Conservation (phyloP, 2,329 filamentous ascomycete species). For the Aspergillus ochraceoroseus region DNA sequence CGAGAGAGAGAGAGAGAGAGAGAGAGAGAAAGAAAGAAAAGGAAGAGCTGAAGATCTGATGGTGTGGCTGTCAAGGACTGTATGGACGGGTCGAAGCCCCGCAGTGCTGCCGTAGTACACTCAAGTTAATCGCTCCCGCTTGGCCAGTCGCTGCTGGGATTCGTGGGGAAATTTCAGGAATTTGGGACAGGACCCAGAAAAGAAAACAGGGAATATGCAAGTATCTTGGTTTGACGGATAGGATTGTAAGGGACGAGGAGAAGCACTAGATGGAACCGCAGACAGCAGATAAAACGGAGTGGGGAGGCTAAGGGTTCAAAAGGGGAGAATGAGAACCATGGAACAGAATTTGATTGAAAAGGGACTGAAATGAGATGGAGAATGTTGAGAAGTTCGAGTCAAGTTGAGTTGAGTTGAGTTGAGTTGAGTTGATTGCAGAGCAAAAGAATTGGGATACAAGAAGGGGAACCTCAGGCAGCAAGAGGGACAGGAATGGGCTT, state of each 20-base stretch:
- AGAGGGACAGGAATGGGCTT: no score
- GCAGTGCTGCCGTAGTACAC: conserved; percentile 13
- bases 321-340: no score
- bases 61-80: conserved; percentile 7
- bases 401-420: no score
- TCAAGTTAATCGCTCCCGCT: conserved; percentile 12
- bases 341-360: no score
- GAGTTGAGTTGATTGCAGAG: no score
- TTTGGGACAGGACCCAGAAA: no score
- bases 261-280: conserved; percentile 11
- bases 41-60: conserved; percentile 7
- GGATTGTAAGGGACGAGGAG: conserved; percentile 1
- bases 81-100: conserved; percentile 16
- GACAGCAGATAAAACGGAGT: conserved; percentile 9
- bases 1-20: conserved; percentile 1
- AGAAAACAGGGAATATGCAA: no score
- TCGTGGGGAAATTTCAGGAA: neutral
- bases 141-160: conserved; percentile 2
- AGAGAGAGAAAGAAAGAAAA: conserved; percentile 7
- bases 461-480: no score
- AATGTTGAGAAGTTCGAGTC: no score
- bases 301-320: no score
- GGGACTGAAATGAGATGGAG: no score
- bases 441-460: no score
- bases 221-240: conserved; percentile 7